A percentile compares a stretch with the other conserved stretches of the same genome.
Conservation (phyloP, 345 rosid genomes). For the Ricinus communis region DNA sequence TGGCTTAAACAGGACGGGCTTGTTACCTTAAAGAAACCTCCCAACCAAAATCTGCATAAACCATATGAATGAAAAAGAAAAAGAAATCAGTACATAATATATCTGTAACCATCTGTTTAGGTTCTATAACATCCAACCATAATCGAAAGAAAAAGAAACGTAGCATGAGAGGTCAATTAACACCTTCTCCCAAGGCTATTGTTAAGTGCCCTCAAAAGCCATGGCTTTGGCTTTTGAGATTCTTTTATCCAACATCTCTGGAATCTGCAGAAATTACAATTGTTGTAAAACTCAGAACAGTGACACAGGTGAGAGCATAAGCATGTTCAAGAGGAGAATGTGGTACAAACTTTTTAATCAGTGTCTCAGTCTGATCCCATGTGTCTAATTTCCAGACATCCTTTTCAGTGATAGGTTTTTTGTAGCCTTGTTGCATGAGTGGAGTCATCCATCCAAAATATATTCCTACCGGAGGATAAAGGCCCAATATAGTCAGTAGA, state of each 20-base stretch:
- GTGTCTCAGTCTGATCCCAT: constrained; percentile 90
- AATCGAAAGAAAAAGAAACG: background rate
- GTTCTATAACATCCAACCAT: background rate
- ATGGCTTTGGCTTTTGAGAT: constrained; percentile 65
- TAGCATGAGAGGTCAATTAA: background rate
- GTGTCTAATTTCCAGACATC: constrained; percentile 93
- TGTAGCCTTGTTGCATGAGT: constrained; percentile 79
- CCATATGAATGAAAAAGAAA: constrained; percentile 5
- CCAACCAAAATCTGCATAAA: constrained; percentile 81
- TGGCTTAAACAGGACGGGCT: background rate
- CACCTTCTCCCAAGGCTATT: constrained; percentile 91
- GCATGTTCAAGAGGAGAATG: constrained; percentile 1
- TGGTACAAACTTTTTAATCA: constrained; percentile 32
- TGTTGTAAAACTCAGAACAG: background rate
- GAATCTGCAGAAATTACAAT: constrained; percentile 49
- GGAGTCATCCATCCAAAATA: constrained; percentile 86
- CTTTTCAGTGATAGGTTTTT: constrained; percentile 82
- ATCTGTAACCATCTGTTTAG: background rate
- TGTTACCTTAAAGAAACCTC: constrained; percentile 82
- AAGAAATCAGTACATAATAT: background rate
- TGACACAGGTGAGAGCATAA: constrained; percentile 6
- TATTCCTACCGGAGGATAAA: constrained; percentile 11
- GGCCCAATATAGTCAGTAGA: background rate
- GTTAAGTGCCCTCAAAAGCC: constrained; percentile 80
- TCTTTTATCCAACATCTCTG: constrained; percentile 83